A percentile compares a stretch with the other conserved stretches of the same genome.
Conservation (phyloP, 2,329 filamentous ascomycete genomes). For the Pyrenophora tritici-repentis region DNA sequence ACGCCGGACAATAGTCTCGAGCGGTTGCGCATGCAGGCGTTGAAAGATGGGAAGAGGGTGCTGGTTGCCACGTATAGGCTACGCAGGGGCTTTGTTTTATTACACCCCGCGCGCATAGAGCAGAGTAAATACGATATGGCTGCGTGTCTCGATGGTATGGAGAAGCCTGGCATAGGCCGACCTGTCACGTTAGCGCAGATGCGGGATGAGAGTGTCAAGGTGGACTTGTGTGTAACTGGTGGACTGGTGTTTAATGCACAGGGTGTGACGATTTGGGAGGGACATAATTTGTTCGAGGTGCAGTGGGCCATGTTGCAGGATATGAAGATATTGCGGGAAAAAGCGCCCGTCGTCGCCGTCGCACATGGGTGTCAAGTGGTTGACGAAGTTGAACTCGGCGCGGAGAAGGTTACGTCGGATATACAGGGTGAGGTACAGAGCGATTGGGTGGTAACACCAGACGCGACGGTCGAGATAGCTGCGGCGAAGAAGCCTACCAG, state of each 20-base stretch:
- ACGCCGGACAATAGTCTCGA: constrained; percentile 55
- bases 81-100: constrained; percentile 49
- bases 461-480: constrained; percentile 34
- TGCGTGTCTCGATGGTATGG: constrained; percentile 53
- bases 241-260: constrained; percentile 47
- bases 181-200: constrained; percentile 46
- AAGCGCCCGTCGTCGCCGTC: constrained; percentile 41
- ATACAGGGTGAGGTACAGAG: constrained; percentile 51
- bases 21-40: constrained; percentile 44
- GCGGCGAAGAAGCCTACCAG: constrained; percentile 41
- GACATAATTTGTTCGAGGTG: constrained; percentile 51
- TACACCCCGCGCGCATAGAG: constrained; percentile 45
- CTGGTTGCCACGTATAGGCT: constrained; percentile 52
- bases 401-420: constrained; percentile 28
- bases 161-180: constrained; percentile 45
- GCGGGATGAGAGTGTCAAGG: constrained; percentile 27
- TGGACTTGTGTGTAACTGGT: constrained; percentile 50
- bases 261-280: constrained; percentile 51
- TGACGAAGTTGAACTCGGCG: constrained; percentile 28
- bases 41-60: constrained; percentile 50
- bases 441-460: constrained; percentile 50
- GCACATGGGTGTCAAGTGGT: constrained; percentile 53
- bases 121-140: constrained; percentile 39
- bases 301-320: constrained; percentile 51
- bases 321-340: constrained; percentile 34